These are phyloP conservation scores for Phellinidium pouzarii DNA, from an alignment of 1,284 basidiomycete species.

Conservation along the genomic window DNA sequence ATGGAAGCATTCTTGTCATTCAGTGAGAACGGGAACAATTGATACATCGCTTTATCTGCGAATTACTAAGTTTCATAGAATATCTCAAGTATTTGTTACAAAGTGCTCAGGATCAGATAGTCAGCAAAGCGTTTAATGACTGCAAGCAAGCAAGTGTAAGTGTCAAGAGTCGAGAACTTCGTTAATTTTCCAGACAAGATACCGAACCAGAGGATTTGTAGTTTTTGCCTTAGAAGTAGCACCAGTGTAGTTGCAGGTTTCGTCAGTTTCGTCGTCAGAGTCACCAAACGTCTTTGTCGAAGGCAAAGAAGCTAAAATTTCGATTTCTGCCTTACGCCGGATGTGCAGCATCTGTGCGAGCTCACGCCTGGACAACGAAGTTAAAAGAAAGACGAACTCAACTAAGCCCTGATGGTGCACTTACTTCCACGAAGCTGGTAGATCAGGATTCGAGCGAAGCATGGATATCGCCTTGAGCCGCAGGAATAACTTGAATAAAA, in stretches of 20 bases:
- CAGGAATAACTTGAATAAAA: constrained; percentile 2
- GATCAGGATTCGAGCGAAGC: constrained; percentile 36
- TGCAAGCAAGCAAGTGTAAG: not conserved
- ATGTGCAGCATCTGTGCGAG: constrained; percentile 71
- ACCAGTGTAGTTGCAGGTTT: not conserved
- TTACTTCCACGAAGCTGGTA: constrained; percentile 71
- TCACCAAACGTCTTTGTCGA: not conserved
- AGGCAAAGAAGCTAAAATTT: constrained; percentile 45
- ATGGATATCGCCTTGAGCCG: constrained; percentile 56
- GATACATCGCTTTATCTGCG: not conserved
- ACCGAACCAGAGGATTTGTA: constrained; percentile 7
- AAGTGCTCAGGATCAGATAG: not conserved
- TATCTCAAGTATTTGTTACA: not conserved
- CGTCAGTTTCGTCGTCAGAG: not conserved
- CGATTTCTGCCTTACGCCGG: constrained; percentile 84
- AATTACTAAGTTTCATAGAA: not conserved
- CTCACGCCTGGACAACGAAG: constrained; percentile 68
- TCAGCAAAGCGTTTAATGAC: too few relatives aligned
- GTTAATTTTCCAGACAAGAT: constrained; percentile 8
- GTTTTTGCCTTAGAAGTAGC: not conserved
- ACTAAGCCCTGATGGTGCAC: constrained; percentile 23
- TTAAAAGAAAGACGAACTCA: not conserved
- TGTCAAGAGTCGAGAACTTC: not conserved
- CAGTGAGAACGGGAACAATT: not conserved
- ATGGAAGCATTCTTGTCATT: not conserved